Conservation (phyloP, 2,329 filamentous ascomycete species). For the Coniochaeta prunicola region DNA sequence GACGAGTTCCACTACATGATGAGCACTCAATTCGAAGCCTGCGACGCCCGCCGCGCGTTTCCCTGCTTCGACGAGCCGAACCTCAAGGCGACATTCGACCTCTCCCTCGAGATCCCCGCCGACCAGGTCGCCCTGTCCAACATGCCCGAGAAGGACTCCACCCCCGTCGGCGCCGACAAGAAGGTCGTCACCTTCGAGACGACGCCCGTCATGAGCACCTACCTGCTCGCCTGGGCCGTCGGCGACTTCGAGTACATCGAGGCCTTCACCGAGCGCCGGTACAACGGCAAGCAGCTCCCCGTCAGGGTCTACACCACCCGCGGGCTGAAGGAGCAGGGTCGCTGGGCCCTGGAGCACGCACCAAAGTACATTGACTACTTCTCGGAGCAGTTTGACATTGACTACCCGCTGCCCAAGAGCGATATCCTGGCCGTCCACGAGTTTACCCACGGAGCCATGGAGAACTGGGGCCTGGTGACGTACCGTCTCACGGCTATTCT, state of each 20-base stretch:
- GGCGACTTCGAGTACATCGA: conserved; percentile 98
- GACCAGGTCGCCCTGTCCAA: conserved; percentile 88
- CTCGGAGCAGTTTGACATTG: conserved; percentile 87
- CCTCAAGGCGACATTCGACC: conserved; percentile 91
- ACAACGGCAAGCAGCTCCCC: conserved; percentile 84
- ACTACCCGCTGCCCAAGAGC: conserved; percentile 88
- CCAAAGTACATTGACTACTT: conserved; percentile 94
- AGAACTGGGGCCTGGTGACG: conserved; percentile 95
- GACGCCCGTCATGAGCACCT: conserved; percentile 86
- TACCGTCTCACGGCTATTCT: conserved; percentile 92
- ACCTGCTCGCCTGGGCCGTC: conserved; percentile 87
- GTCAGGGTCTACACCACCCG: conserved; percentile 94
- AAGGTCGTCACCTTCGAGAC: conserved; percentile 73
- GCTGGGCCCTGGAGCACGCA: conserved; percentile 82
- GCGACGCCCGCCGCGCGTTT: conserved; percentile 89
- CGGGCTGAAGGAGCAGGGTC: conserved; percentile 88
- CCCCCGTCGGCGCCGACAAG: conserved; percentile 50
- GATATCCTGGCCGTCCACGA: conserved; percentile 89
- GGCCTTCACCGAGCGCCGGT: conserved; percentile 79
- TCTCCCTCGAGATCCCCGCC: conserved; percentile 83
- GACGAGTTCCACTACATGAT: conserved; percentile 66
- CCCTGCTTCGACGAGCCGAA: conserved; percentile 98
- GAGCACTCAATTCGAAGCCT: conserved; percentile 96
- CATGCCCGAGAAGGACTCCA: conserved; percentile 78
- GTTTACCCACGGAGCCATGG: conserved; percentile 84